These are phyloP conservation scores for Phytopythium mirpurense DNA, from an alignment of 352 stramenopile species.

Conservation along the genomic window DNA sequence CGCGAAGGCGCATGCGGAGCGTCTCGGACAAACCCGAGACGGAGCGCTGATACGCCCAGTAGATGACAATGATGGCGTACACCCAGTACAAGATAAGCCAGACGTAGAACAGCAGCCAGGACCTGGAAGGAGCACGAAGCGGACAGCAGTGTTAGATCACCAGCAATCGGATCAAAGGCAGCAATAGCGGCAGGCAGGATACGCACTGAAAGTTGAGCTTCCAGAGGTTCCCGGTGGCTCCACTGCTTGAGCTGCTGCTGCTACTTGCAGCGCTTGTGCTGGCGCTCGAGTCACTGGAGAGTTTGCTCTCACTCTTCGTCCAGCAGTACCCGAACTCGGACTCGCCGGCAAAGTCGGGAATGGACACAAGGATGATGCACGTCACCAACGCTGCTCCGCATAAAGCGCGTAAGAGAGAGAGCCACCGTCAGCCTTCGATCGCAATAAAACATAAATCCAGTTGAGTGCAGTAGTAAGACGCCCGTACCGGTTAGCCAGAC, in stretches of 20 bases:
- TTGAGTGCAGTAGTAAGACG: background rate
- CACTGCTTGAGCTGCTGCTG: constrained; percentile 13
- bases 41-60: constrained; percentile 75
- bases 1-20: constrained; percentile 75
- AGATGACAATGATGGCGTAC: constrained; percentile 83
- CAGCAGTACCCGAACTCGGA: constrained; percentile 86
- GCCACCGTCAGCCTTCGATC: background rate
- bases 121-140: constrained; percentile 24
- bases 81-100: constrained; percentile 86
- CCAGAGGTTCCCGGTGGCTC: constrained; percentile 54
- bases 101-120: constrained; percentile 83
- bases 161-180: constrained; percentile 3
- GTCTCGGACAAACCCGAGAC: constrained; percentile 82
- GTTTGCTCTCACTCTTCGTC: constrained; percentile 67
- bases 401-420: constrained; percentile 3
- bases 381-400: constrained; percentile 44
- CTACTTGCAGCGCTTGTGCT: background rate
- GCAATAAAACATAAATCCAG: background rate
- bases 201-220: constrained; percentile 82
- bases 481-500: constrained; percentile 67
- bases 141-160: background rate
- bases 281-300: constrained; percentile 13
- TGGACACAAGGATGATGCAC: constrained; percentile 63
- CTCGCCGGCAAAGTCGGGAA: constrained; percentile 58
- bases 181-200: background rate